phyloP scores from a whole-genome alignment of 2,329 filamentous ascomycete species.

The Scedosporium dehoogii region DNA sequence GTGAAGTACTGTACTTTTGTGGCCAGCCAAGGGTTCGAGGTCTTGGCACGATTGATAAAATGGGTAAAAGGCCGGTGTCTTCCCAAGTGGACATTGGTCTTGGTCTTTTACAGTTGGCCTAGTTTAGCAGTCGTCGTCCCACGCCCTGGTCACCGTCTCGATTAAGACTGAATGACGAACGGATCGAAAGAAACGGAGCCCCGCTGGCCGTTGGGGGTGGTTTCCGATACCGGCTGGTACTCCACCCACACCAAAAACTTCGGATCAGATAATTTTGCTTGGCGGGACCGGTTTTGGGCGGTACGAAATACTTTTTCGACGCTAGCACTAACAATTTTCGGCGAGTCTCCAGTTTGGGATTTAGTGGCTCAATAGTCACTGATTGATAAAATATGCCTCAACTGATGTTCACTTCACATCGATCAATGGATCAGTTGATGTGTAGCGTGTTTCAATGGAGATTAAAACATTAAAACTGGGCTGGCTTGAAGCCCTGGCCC shows the following conservation, averaged over 20 bases:
- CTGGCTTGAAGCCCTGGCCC: too few species aligned
- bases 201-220: neutral
- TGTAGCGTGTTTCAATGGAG: too few species aligned
- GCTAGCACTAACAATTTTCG: neutral
- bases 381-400: too few species aligned
- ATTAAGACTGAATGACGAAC: neutral
- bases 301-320: neutral
- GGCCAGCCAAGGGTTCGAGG: neutral
- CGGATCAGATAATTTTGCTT: conserved; percentile 27
- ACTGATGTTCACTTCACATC: too few species aligned
- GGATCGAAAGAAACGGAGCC: neutral
- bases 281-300: neutral
- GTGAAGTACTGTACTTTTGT: neutral
- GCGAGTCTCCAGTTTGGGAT: neutral
- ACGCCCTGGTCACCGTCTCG: neutral
- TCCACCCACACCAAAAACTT: conserved; percentile 5
- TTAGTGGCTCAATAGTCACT: too few species aligned
- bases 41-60: conserved; percentile 6
- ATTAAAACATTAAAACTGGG: too few species aligned
- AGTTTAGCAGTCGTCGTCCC: too few species aligned
- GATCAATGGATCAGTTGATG: too few species aligned
- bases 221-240: conserved; percentile 4
- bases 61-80: neutral
- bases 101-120: neutral
- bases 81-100: too few species aligned